Percentiles rank a stretch among this genome's conserved stretches.
These are phyloP conservation scores for Cladosporium sp. DNA, from an alignment of 2,329 filamentous ascomycete genomes.

Conservation along the genomic window DNA sequence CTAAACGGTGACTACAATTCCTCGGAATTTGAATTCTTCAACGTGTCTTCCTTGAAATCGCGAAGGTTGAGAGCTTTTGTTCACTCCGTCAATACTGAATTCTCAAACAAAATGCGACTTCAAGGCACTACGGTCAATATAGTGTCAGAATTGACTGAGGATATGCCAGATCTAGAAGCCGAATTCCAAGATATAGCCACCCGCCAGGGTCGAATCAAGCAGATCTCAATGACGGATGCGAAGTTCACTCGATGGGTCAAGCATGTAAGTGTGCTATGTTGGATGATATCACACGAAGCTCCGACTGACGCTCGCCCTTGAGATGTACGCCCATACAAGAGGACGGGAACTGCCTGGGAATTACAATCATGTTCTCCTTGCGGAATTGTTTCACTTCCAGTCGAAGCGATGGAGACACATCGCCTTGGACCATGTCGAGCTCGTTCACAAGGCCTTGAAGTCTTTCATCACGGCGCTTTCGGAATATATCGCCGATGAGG, in stretches of 20 bases:
- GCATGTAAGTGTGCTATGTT: too few species aligned
- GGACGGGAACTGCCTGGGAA: conserved; percentile 37
- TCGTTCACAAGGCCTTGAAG: neutral
- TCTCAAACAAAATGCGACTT: neutral
- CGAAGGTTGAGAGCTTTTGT: neutral
- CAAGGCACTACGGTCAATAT: neutral
- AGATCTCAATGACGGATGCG: neutral
- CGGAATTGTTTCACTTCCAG: conserved; percentile 35
- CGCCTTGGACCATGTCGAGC: conserved; percentile 10
- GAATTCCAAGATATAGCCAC: neutral
- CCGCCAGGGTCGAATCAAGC: neutral
- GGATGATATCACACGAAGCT: too few species aligned
- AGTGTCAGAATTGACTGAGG: neutral
- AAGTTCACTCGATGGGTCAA: neutral
- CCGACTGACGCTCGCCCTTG: too few species aligned
- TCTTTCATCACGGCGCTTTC: neutral
- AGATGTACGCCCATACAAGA: conserved; percentile 32
- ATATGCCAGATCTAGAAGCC: too few species aligned
- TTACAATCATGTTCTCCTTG: conserved; percentile 34
- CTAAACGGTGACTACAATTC: conserved; percentile 30
- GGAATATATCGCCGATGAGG: neutral
- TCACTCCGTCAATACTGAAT: neutral
- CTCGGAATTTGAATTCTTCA: neutral
- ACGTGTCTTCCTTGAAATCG: neutral
- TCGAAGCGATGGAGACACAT: conserved; percentile 31